Evolutionary conservation across 2,329 filamentous ascomycete genomes (phyloP).

Genomic region (Neonectria punicea): DNA sequence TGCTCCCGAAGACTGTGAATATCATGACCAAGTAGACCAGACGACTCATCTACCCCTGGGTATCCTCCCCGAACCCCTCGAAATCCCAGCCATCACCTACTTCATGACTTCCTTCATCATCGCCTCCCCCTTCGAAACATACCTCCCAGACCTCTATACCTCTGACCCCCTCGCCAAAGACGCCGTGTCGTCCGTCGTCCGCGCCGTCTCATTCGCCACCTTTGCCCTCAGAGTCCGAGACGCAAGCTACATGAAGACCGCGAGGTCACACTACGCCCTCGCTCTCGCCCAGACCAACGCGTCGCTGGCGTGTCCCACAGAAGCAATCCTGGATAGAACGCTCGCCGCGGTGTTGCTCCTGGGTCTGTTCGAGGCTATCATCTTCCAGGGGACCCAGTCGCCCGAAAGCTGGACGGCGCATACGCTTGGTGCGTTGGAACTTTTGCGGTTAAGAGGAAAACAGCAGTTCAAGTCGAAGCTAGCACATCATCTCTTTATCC

Average conservation of each 20-base stretch:
- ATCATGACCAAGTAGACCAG: background rate
- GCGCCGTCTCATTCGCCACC: constrained; percentile 39
- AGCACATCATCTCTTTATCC: constrained; percentile 36
- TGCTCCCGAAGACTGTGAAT: no score
- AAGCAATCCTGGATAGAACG: constrained; percentile 38
- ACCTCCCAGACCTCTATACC: constrained; percentile 34
- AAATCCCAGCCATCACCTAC: constrained; percentile 32
- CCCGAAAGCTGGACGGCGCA: constrained; percentile 43
- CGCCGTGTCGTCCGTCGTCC: constrained; percentile 36
- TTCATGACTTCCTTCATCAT: constrained; percentile 43
- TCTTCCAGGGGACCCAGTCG: constrained; percentile 36
- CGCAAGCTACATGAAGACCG: constrained; percentile 27
- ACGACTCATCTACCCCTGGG: background rate
- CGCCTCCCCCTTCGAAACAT: constrained; percentile 39
- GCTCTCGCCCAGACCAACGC: constrained; percentile 33
- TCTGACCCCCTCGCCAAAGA: constrained; percentile 17
- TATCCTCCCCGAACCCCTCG: constrained; percentile 11
- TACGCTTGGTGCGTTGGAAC: constrained; percentile 39
- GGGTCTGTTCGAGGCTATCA: constrained; percentile 43
- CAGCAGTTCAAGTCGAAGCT: constrained; percentile 34
- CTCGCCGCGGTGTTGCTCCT: constrained; percentile 42
- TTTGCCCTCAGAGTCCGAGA: constrained; percentile 31
- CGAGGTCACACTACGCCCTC: constrained; percentile 33
- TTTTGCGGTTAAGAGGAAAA: constrained; percentile 38
- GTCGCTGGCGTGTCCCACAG: constrained; percentile 25